Evolutionary conservation across 2,329 filamentous ascomycete genomes (phyloP).

Genomic region (Proliferodiscus dingleyae): DNA sequence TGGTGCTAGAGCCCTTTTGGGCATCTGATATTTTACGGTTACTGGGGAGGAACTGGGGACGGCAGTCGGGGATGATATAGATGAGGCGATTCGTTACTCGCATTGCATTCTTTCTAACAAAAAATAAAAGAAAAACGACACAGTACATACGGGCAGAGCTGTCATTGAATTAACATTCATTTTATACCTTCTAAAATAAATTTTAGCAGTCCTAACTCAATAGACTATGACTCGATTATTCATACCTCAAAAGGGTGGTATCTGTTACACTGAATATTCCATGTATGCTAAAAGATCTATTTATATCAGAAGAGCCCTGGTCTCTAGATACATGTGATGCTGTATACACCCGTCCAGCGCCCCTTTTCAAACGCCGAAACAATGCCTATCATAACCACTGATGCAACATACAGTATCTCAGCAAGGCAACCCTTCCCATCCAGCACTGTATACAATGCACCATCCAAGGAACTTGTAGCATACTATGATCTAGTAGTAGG

Average conservation of each 20-base stretch:
- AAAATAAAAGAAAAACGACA: neutral
- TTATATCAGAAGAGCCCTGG: too few species aligned
- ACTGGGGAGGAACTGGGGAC: too few species aligned
- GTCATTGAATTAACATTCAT: neutral
- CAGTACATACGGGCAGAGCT: neutral
- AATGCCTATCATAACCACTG: neutral
- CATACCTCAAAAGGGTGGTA: neutral
- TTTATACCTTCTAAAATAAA: neutral
- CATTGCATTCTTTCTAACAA: neutral
- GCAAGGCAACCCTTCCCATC: too few species aligned
- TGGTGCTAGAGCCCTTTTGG: constrained; percentile 70
- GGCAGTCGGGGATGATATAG: too few species aligned
- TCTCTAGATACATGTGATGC: neutral
- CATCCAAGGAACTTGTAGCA: too few species aligned
- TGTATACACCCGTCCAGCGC: neutral
- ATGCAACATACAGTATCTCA: neutral
- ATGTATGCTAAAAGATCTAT: neutral
- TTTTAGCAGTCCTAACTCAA: too few species aligned
- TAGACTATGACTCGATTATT: neutral
- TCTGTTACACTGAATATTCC: too few species aligned
- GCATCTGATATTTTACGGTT: too few species aligned
- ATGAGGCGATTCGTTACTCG: neutral
- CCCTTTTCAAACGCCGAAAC: neutral
- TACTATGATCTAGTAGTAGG: neutral
- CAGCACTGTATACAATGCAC: too few species aligned